These are phyloP conservation scores for Yamadazyma diospyri DNA, from an alignment of 1,139 yeast species.

Conservation along the genomic window DNA sequence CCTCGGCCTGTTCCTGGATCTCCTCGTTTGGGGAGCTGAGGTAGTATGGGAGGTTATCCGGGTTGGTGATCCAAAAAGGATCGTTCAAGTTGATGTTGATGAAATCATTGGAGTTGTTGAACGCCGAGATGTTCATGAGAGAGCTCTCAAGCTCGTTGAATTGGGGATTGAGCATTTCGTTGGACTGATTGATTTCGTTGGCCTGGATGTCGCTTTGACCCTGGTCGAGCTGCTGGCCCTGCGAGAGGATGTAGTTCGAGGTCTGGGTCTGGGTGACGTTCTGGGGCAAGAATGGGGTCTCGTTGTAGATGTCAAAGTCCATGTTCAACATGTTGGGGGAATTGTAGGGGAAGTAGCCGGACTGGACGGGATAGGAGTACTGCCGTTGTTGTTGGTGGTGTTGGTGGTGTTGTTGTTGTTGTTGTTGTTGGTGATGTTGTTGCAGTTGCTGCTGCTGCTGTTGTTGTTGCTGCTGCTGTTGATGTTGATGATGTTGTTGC, in stretches of 20 bases:
- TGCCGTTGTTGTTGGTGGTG: neutral
- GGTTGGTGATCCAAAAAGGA: conserved; percentile 44
- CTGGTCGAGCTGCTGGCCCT: no score
- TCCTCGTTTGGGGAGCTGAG: conserved; percentile 37
- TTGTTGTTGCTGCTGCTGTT: neutral
- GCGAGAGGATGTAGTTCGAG: neutral
- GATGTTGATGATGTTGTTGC: no score
- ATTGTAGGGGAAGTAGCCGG: no score
- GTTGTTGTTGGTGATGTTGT: neutral
- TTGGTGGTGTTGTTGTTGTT: conserved; percentile 2
- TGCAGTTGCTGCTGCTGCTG: neutral
- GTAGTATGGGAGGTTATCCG: conserved; percentile 38
- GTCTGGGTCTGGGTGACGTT: neutral
- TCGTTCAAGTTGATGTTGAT: conserved; percentile 31
- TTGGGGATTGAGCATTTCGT: neutral
- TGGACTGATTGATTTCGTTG: no score
- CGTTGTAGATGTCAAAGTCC: neutral
- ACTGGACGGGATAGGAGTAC: no score
- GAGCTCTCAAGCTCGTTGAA: conserved; percentile 6
- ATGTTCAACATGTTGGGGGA: neutral
- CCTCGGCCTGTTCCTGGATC: conserved; percentile 8
- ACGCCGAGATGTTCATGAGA: conserved; percentile 4
- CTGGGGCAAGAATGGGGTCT: neutral
- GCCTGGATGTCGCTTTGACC: no score
- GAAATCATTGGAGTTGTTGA: conserved; percentile 11